Evolutionary conservation across 257 asterid species (phyloP).

Genomic region (Ophiorrhiza pumila): DNA sequence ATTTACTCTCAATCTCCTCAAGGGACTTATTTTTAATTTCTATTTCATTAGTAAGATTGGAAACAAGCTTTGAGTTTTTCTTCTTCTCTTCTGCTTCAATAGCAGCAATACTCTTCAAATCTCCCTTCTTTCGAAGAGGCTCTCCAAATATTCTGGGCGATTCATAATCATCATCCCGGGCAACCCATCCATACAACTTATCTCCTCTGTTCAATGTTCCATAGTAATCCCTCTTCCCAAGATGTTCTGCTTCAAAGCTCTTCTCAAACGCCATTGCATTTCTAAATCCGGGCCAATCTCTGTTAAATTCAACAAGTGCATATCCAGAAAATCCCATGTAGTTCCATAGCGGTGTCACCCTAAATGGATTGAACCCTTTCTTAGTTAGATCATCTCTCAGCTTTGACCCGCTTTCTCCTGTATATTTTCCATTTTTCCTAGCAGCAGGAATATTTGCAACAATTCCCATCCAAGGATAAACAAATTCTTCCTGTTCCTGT

Average conservation of each 20-base stretch:
- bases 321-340: conserved; percentile 42
- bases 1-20: conserved; percentile 35
- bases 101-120: conserved; percentile 52
- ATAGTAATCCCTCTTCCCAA: conserved; percentile 35
- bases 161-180: conserved; percentile 55
- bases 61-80: conserved; percentile 40
- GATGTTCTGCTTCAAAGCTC: conserved; percentile 36
- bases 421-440: conserved; percentile 21
- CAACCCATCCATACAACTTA: conserved; percentile 49
- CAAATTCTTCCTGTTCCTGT: conserved; percentile 7
- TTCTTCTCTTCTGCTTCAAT: conserved; percentile 49
- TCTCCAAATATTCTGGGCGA: conserved; percentile 40
- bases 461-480: conserved; percentile 44
- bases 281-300: conserved; percentile 36
- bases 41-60: conserved; percentile 36
- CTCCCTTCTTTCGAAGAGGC: conserved; percentile 56
- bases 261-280: conserved; percentile 53
- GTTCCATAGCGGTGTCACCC: conserved; percentile 43
- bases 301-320: conserved; percentile 45
- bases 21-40: conserved; percentile 35
- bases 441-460: conserved; percentile 43
- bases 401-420: conserved; percentile 45
- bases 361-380: conserved; percentile 40
- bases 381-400: conserved; percentile 29
- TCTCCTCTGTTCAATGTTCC: conserved; percentile 1